Evolutionary conservation across 1,284 basidiomycete species (phyloP).

Genomic region (Malassezia japonica): DNA sequence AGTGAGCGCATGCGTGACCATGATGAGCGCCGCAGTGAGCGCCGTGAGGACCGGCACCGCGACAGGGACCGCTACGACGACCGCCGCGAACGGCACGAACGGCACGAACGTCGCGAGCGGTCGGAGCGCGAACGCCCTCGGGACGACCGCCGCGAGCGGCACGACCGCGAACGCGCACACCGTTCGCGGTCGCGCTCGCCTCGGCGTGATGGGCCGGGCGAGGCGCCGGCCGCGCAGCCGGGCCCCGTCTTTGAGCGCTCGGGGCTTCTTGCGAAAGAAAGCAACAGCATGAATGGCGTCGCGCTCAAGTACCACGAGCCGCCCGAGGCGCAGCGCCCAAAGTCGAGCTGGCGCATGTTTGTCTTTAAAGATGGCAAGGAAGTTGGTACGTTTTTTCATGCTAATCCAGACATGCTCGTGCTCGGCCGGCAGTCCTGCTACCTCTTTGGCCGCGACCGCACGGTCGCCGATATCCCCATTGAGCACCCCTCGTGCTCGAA

Average conservation of each 20-base stretch:
- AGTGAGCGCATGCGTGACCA: no score
- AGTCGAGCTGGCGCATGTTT: constrained; percentile 81
- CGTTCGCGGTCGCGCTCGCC: neutral
- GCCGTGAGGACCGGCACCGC: neutral
- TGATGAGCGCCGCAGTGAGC: neutral
- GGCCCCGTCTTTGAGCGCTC: constrained; percentile 76
- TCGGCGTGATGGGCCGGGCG: constrained; percentile 40
- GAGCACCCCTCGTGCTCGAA: constrained; percentile 97
- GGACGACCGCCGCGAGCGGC: neutral
- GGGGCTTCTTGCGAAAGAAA: constrained; percentile 76
- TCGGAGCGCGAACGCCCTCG: neutral
- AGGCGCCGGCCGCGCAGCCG: neutral
- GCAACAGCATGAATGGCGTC: constrained; percentile 63
- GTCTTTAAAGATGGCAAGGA: constrained; percentile 93
- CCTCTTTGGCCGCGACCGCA: constrained; percentile 75
- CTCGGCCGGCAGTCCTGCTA: constrained; percentile 73
- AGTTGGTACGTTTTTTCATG: constrained; percentile 59
- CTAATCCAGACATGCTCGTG: constrained; percentile 26
- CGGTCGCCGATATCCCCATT: constrained; percentile 63
- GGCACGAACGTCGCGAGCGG: neutral
- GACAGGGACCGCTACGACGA: neutral
- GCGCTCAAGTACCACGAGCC: constrained; percentile 97
- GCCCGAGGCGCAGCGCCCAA: constrained; percentile 87
- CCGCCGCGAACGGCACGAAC: neutral
- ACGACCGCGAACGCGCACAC: neutral